These are phyloP conservation scores for Cenchrus purpureus DNA, from an alignment of 176 grass and related monocot genomes.

Conservation along the genomic window DNA sequence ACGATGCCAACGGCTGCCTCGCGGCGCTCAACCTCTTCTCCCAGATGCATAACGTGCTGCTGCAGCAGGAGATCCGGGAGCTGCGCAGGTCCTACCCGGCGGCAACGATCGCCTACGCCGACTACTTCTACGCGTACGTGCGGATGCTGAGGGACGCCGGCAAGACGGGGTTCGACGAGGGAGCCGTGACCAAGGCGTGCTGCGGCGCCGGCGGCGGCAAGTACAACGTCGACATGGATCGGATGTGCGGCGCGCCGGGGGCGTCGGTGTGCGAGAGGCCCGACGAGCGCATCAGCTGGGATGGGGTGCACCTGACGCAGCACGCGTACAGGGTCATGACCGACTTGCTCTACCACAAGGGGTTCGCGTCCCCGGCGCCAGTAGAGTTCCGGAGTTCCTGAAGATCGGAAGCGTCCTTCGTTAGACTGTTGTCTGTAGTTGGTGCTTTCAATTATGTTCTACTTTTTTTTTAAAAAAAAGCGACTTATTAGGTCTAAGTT, in stretches of 20 bases:
- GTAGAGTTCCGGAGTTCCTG: background rate
- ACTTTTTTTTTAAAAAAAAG: too few species aligned
- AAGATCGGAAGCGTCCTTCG: background rate
- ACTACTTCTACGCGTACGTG: conserved; percentile 64
- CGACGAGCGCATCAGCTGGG: conserved; percentile 60
- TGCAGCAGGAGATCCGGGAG: conserved; percentile 32
- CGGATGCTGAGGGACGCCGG: conserved; percentile 33
- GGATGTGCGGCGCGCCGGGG: conserved; percentile 56
- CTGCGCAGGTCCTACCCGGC: conserved; percentile 53
- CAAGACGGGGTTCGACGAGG: conserved; percentile 53
- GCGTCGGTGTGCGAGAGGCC: conserved; percentile 52
- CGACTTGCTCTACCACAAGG: conserved; percentile 32
- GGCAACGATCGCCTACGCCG: conserved; percentile 58
- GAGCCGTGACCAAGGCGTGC: conserved; percentile 41
- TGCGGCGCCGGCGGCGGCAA: conserved; percentile 48
- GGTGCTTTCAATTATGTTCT: too few species aligned
- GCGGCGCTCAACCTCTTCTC: conserved; percentile 61
- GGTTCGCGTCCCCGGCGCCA: conserved; percentile 1
- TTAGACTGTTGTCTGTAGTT: too few species aligned
- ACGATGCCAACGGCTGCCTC: conserved; percentile 61
- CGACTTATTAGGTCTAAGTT: too few species aligned
- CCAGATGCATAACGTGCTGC: conserved; percentile 53
- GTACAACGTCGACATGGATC: conserved; percentile 49
- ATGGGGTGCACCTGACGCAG: conserved; percentile 82
- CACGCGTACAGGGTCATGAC: conserved; percentile 47